Base-by-base conservation (phyloP, 2,329 filamentous ascomycete species). In the Fusarium albosuccineum region DNA sequence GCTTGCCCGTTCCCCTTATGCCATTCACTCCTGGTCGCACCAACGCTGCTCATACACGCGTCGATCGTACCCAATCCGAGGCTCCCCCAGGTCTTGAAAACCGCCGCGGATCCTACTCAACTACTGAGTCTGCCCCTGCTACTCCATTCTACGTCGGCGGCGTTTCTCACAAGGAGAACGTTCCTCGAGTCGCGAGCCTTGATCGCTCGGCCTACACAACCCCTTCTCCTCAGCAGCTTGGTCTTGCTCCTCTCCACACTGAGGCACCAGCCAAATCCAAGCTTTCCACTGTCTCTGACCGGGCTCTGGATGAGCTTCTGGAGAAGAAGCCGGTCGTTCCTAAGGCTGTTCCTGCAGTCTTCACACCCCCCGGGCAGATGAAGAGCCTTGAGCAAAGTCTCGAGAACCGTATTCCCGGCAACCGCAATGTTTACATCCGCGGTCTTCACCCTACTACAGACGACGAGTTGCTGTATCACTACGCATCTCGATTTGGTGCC, bases 381-480 rank as follows among this genome's bases (percentile, higher is more conserved):
- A 92, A 97, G 85, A 94, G 92, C 41, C 87, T 98, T 29, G 95
- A 97, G 67, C 94, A 97, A 79, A 97, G 94, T 75, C 85, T 99
- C 49, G 93, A 97, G 81, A 98, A 98, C 75, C 92, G 94, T 61
- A 96, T 90, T 60, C 83, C 92, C 48, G 94, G 94, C 44, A 97
- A 98, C 76, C 96, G 94, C 67, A 99, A 99, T 75, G 95, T 99
- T 68, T 99, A 99, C 83, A 97, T 99, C 68, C 93, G 96, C 64
- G 97, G 97, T 16, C 90, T 99, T 66, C 92, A 97, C 67, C 95
- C 96, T 0, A 95, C 97, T 73, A 99, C 95, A 1, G 96, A 97
- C 49, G 96, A 99, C 74, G 92, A 97, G 50, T 91, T 97, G 76
- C 84, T 99, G 16, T 87, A 92, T 72, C 85, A 86, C 42, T 98